Conservation (phyloP, 2,329 filamentous ascomycete species). For the Grosmannia huntii region DNA sequence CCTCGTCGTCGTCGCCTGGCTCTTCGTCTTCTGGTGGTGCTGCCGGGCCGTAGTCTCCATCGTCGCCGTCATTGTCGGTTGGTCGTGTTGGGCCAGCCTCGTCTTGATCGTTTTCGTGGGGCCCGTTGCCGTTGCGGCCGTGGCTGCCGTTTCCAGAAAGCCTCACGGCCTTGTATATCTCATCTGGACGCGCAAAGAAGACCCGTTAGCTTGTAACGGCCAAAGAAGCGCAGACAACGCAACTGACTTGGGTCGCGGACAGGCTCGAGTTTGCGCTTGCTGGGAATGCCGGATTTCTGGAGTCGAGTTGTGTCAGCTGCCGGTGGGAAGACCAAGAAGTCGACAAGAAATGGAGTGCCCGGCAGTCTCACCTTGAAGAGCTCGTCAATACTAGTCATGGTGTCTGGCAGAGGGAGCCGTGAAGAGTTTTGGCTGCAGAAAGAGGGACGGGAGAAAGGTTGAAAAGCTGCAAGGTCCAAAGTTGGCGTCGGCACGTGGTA, state of each 20-base stretch:
- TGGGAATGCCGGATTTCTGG: conserved; percentile 31
- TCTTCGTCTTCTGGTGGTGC: conserved; percentile 28
- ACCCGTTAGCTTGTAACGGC: neutral
- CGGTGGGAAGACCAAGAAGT: too few relatives aligned
- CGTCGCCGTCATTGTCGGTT: conserved; percentile 31
- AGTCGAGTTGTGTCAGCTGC: neutral
- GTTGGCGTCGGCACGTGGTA: neutral
- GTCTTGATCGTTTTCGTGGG: conserved; percentile 30
- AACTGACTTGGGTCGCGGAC: conserved; percentile 48
- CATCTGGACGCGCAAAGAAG: conserved; percentile 26
- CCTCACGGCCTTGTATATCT: conserved; percentile 52
- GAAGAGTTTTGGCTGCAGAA: too few relatives aligned
- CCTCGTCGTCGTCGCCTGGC: conserved; percentile 66
- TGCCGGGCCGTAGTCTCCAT: conserved; percentile 31
- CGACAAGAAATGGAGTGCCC: neutral
- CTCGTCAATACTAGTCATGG: conserved; percentile 46
- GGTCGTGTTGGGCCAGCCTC: conserved; percentile 37
- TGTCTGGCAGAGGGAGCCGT: conserved; percentile 1
- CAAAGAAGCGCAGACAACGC: neutral
- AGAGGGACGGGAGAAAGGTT: neutral
- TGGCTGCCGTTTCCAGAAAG: conserved; percentile 28
- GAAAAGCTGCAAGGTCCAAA: neutral
- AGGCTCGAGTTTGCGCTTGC: conserved; percentile 52
- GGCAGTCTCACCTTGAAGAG: conserved; percentile 36
- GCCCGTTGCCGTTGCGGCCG: conserved; percentile 26